Evolutionary conservation across 108 stramenopile genomes (phyloP).

Genomic region (Chaetoceros muelleri): DNA sequence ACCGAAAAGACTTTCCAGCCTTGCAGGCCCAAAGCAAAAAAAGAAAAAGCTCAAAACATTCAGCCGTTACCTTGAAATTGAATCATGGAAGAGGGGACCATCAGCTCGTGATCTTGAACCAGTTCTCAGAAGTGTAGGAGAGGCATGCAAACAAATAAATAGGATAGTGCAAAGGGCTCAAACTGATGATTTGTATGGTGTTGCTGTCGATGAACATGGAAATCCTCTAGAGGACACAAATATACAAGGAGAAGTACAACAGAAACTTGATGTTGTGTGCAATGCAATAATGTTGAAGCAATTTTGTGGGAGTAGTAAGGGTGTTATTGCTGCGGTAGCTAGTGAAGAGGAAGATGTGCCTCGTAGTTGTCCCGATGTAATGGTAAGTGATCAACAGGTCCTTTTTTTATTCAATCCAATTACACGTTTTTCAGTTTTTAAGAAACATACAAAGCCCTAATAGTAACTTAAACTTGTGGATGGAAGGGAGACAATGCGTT

Average conservation of each 20-base stretch:
- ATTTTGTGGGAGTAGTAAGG: conserved; percentile 63
- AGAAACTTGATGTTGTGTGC: conserved; percentile 82
- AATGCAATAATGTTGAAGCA: conserved; percentile 75
- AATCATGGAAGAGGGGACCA: conserved; percentile 66
- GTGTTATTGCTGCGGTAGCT: conserved; percentile 63
- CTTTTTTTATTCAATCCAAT: too few species aligned
- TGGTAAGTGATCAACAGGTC: conserved; percentile 47
- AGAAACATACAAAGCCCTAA: neutral
- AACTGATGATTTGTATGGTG: conserved; percentile 89
- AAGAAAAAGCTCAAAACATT: conserved; percentile 80
- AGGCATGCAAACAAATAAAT: conserved; percentile 85
- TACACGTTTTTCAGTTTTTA: neutral
- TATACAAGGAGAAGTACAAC: conserved; percentile 83
- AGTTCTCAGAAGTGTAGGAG: conserved; percentile 58
- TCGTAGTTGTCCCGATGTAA: conserved; percentile 64
- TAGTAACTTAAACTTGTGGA: neutral
- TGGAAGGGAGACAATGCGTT: conserved; percentile 43
- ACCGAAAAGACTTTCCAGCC: neutral
- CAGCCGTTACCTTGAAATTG: conserved; percentile 74
- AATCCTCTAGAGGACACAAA: conserved; percentile 46
- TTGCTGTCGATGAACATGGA: conserved; percentile 42
- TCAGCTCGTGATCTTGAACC: conserved; percentile 56
- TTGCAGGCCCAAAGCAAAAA: conserved; percentile 17
- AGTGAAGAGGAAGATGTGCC: conserved; percentile 78
- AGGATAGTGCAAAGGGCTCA: conserved; percentile 80